Evolutionary conservation across 2,329 filamentous ascomycete species (phyloP), one percentile per base, ranked within the genome.

Genomic region (Sporothrix protearum): DNA sequence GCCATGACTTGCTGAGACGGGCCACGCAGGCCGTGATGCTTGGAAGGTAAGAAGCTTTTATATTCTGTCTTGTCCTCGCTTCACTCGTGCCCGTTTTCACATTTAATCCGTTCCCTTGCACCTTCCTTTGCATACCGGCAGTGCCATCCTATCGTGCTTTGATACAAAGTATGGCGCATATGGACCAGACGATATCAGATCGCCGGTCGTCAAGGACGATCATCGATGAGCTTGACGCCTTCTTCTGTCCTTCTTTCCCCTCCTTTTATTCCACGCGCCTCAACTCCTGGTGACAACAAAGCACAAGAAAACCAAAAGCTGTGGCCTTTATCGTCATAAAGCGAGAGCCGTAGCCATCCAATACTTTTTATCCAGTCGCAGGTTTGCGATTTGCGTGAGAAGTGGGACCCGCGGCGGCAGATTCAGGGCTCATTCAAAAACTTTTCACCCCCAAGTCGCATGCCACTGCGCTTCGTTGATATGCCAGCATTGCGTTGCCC

Each of bases 21-120:
- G 87, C 87, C 73, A 89, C 87, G n/a, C 86, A 88, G 77, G 85
- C 85, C 76, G 86, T 89, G 84, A 85, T 85, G 82, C 88, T 85
- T 82, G 88, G 86, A 80, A 88, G 82, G 86, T 88, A 84, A 79
- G 86, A 70, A 6, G 12, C 14, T 12, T 19, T 25, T n/a, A n/a
- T n/a, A n/a, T 59, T 69, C 22, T 42, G 3, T 51, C 16, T 67
- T 51, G 47, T 51, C 63, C 42, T 47, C 42, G 12, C 42, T 47
- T 47, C 42, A 14, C 42, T 47, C 14, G 42, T 47, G 42, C 19
- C 36, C 3, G 16, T 16, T 19, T 22, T 36, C 10, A 22, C 25
- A 0, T 28, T 72, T 10, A 1, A 22, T 45, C 33, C 22, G 14
- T 3, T 39, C 42, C 33, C 19, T 42, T n/a, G n/a, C n/a, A 6